Percentiles rank a stretch among this genome's conserved stretches.
Evolutionary conservation across 768 basidiomycete species (phyloP).

Genomic region (Lactifluus rugatus): DNA sequence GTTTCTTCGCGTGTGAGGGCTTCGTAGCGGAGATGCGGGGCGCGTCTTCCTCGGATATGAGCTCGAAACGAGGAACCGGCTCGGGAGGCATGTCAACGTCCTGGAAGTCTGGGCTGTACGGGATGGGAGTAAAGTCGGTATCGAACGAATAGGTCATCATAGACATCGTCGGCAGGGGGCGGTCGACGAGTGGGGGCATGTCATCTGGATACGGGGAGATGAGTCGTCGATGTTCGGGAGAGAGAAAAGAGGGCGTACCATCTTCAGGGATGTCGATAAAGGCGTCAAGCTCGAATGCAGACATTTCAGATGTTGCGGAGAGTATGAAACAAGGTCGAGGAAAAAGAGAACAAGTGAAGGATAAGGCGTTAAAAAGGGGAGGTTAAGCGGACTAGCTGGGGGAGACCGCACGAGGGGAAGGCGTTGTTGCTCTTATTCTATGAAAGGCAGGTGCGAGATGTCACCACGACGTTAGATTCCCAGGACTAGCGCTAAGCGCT

Average conservation of each 20-base stretch:
- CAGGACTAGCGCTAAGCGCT: background rate
- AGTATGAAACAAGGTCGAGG: conserved; percentile 1
- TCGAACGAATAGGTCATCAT: conserved; percentile 54
- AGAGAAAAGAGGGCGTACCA: background rate
- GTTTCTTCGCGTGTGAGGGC: conserved; percentile 48
- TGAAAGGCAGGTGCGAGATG: conserved; percentile 6
- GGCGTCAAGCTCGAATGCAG: conserved; percentile 6
- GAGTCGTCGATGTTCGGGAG: background rate
- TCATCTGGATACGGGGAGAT: conserved; percentile 20
- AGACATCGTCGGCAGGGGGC: conserved; percentile 38
- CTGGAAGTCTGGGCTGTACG: conserved; percentile 28
- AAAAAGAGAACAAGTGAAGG: background rate
- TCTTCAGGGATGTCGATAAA: conserved; percentile 10
- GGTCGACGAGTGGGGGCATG: conserved; percentile 39
- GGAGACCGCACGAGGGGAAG: conserved; percentile 13
- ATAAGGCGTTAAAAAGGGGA: conserved; percentile 13
- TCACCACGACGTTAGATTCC: conserved; percentile 16
- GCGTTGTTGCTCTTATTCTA: conserved; percentile 17
- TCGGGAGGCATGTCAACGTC: conserved; percentile 25
- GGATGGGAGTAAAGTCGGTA: conserved; percentile 47
- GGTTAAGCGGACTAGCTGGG: conserved; percentile 11
- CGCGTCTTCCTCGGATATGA: conserved; percentile 19
- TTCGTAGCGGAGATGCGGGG: conserved; percentile 25
- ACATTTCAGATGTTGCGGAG: background rate
- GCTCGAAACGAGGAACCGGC: conserved; percentile 26